Evolutionary conservation across 2,329 filamentous ascomycete species (phyloP).

Genomic region (Neobulgaria alba): DNA sequence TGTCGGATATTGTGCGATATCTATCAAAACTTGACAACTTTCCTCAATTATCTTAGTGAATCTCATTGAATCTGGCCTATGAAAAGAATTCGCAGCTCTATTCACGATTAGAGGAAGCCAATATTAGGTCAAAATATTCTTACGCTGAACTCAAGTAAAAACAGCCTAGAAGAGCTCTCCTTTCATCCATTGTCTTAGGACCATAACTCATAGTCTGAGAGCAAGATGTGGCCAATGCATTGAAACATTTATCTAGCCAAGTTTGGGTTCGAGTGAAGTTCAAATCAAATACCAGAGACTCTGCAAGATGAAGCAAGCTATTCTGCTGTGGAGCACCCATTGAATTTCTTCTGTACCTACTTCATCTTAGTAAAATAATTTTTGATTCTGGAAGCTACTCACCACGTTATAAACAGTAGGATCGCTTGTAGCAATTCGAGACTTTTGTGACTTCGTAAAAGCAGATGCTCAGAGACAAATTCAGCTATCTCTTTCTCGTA

Average conservation of each 20-base stretch:
- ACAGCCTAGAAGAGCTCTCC: neutral
- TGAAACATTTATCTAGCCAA: neutral
- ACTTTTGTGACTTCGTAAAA: neutral
- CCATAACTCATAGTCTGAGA: neutral
- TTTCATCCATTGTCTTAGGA: neutral
- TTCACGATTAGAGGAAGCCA: neutral
- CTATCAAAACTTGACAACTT: neutral
- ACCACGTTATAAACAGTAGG: neutral
- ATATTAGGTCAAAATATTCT: neutral
- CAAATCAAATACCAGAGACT: neutral
- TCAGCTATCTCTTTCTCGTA: neutral
- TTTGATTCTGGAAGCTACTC: neutral
- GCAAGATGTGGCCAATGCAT: neutral
- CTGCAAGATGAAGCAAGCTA: neutral
- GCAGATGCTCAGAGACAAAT: neutral
- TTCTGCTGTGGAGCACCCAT: neutral
- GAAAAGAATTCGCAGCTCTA: neutral
- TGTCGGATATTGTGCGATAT: neutral
- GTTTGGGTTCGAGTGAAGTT: neutral
- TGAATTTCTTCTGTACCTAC: neutral
- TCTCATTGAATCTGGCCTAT: neutral
- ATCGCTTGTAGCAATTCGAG: neutral
- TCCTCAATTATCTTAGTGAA: neutral
- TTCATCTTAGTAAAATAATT: neutral
- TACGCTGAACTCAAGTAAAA: neutral